Base-by-base conservation (phyloP, 1,284 basidiomycete genomes). In the Ceratobasidium sp. region DNA sequence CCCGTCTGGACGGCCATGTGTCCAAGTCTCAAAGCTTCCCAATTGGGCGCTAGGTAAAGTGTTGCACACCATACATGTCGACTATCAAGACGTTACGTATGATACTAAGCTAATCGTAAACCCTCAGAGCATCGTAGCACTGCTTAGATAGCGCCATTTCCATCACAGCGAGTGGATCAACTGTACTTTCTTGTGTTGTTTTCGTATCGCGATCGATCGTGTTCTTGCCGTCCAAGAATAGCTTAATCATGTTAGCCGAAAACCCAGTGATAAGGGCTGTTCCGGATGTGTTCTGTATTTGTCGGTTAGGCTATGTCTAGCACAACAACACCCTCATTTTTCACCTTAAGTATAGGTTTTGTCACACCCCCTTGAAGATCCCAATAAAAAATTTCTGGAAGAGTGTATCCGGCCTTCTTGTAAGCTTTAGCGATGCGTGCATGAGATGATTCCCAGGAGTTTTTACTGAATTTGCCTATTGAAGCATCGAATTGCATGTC, bases 401-500 rank as follows among this genome's bases (percentile, higher is more conserved):
- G 77, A 65, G 88, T 85, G 76, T 92, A 92, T 55, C 90, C 89
- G 1, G 85, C 87, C 72, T 83, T 79, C 57, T 78, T 77, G 76
- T 87, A 92, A 74, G 82, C 85, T 75, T 80, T 78, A 77, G 84
- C 83, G n/a, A 87, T 83, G 32, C 77, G 77, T 58, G 88, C 84
- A 76, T 91, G 85, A 65, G 86, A 89, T 26, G 90, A 90, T 76
- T 85, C 82, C 85, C 88, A n/a, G n/a, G n/a, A 90, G 4, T 77
- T 59, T 0, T 58, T 71, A 0, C 74, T 57, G 26, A 48, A 45
- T 32, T 39, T 9, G 64, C 76, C 2, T 5, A 46, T 45, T 39
- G 81, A 80, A 2, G 73, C 71, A 77, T 92, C 88, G 74, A 92
- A 92, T 80, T 92, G 89, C 91, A 92, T 92, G 77, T 92, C 89